These are phyloP conservation scores for Glaciozyma martinii DNA, from an alignment of 768 basidiomycete species.

Conservation along the genomic window DNA sequence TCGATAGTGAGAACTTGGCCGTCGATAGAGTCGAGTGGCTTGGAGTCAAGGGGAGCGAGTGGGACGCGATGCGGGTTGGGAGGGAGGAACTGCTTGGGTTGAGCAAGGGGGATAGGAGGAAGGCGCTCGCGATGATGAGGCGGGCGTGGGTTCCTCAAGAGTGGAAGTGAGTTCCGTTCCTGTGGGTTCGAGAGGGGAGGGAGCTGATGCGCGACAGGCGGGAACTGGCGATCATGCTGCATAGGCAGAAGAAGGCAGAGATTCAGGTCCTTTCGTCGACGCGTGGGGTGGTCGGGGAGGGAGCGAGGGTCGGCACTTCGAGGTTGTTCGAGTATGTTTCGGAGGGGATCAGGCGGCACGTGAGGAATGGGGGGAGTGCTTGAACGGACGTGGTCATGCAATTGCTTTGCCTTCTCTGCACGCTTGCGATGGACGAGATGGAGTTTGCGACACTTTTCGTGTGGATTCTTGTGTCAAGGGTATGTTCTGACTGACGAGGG, in stretches of 20 bases:
- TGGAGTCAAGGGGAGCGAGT: conserved; percentile 50
- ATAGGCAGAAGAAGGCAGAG: conserved; percentile 79
- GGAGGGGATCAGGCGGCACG: too few species aligned
- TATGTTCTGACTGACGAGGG: too few species aligned
- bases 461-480: too few species aligned
- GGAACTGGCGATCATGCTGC: conserved; percentile 71
- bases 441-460: too few species aligned
- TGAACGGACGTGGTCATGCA: too few species aligned
- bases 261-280: conserved; percentile 52
- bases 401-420: too few species aligned
- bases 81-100: conserved; percentile 60
- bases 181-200: conserved; percentile 10
- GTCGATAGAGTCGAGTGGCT: conserved; percentile 67
- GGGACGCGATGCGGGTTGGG: conserved; percentile 52
- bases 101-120: conserved; percentile 61
- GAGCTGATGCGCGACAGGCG: conserved; percentile 46
- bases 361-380: too few species aligned
- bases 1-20: conserved; percentile 61
- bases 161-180: conserved; percentile 55
- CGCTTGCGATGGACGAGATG: too few species aligned
- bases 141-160: conserved; percentile 48
- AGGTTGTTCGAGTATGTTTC: too few species aligned
- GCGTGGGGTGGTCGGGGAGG: too few species aligned
- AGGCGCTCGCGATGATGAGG: conserved; percentile 59
- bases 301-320: too few species aligned